Evolutionary conservation across 225 moss, liverwort and hornwort species (phyloP).

Genomic region (Ulota crispa): DNA sequence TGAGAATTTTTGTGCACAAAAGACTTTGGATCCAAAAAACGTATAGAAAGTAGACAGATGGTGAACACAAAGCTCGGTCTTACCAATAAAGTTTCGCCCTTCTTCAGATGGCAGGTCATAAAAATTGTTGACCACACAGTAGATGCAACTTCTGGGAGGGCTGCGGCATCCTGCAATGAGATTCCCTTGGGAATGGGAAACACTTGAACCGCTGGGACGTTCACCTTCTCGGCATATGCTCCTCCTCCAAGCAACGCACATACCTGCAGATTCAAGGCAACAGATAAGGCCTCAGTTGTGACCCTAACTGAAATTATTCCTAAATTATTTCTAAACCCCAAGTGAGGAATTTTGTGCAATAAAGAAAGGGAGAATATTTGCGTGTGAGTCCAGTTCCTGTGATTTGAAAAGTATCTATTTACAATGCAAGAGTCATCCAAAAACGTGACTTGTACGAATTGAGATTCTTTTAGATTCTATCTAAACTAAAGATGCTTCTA

Average conservation of each 20-base stretch:
- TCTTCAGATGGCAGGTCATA: slow-evolving; percentile 61
- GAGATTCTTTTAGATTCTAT: neutral
- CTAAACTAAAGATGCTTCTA: too few species aligned
- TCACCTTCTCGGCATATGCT: slow-evolving; percentile 75
- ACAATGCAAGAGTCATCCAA: neutral
- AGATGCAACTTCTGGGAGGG: slow-evolving; percentile 65
- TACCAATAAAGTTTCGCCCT: slow-evolving; percentile 72
- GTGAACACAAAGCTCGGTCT: neutral
- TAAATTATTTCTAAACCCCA: neutral
- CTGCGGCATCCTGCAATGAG: slow-evolving; percentile 54
- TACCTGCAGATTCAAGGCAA: slow-evolving; percentile 36
- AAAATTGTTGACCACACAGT: slow-evolving; percentile 89
- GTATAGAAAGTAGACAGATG: neutral
- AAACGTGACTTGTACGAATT: neutral
- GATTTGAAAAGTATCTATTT: neutral
- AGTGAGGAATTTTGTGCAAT: too few species aligned
- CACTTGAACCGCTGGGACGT: slow-evolving; percentile 51
- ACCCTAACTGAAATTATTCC: neutral
- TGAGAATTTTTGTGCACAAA: neutral
- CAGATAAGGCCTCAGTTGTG: neutral
- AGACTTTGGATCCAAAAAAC: neutral
- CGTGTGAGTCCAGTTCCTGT: neutral
- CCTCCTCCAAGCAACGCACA: slow-evolving; percentile 76
- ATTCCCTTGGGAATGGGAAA: slow-evolving; percentile 72
- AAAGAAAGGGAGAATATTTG: too few species aligned